Conservation (phyloP, 75 land plant genomes). For the Pseudotsuga menziesii region DNA sequence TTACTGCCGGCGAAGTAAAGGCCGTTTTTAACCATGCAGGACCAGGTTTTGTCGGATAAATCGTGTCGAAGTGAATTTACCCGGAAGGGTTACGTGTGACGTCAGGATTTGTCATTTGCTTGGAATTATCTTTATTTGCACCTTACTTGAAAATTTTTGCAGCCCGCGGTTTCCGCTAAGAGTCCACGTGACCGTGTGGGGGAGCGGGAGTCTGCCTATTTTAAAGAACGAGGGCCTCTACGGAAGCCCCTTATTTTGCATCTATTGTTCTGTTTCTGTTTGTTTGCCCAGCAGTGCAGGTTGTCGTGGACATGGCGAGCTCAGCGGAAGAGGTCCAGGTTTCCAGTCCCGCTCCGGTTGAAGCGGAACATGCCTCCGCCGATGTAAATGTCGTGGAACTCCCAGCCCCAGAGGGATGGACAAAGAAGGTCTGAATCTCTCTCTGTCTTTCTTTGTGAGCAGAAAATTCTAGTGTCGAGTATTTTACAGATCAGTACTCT, state of each 20-base stretch:
- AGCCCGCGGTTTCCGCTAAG: slow-evolving; percentile 5
- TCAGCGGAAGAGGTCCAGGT: slow-evolving; percentile 3
- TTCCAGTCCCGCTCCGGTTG: neutral
- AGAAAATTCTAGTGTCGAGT: neutral
- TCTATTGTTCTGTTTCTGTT: neutral
- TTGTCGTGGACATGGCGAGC: slow-evolving; percentile 2
- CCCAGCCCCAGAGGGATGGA: slow-evolving; percentile 4
- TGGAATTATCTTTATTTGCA: neutral
- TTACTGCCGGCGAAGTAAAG: neutral
- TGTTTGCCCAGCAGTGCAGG: neutral
- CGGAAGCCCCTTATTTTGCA: neutral
- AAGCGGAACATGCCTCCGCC: neutral
- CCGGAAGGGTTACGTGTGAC: neutral
- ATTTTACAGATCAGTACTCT: neutral
- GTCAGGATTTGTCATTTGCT: neutral
- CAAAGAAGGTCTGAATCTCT: neutral
- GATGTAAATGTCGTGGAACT: neutral
- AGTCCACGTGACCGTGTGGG: neutral
- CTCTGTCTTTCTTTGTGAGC: neutral
- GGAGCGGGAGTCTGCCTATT: neutral
- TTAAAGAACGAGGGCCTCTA: neutral
- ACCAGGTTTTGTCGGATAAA: neutral
- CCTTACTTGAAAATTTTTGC: neutral
- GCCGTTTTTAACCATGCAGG: neutral
- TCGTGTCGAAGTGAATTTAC: neutral